Evolutionary conservation across 306 rosid genomes (phyloP), one percentile per base, ranked within the genome.

Genomic region (Castanopsis chinensis): DNA sequence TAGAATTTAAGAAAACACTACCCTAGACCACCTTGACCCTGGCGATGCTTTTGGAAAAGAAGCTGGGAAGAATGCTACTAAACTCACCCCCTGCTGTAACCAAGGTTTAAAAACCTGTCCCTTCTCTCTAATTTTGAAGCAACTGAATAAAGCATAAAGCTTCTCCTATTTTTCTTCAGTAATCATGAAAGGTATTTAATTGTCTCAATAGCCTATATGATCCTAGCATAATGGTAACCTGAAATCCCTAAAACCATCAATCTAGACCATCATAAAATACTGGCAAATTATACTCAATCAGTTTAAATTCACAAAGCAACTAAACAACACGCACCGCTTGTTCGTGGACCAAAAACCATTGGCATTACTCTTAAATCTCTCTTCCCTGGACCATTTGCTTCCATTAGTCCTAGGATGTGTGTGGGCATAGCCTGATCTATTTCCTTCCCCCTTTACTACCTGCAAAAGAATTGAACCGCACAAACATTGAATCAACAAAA

Each of bases 371-470:
- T 85, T 83, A 11, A 74, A 74, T 72, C 85, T 76, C 59, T 83
- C 85, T 33, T 57, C 72, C 30, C 53, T 37, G 6, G 82, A 78
- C 54, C 90, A 86, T 78, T 83, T 90, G 49, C 80, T 77, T 81
- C 85, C 90, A 10, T 84, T 73, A 54, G 78, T 21, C 21, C 55
- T 72, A 64, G 54, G 53, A 20, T 63, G 82, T 75, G 71, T 25
- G 25, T 69, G 72, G 6, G 54, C 72, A 37, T 68, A 68, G 54
- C 54, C 80, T 14, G 91, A 49, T 32, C 7, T 76, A 52, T 76
- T 25, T 59, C 81, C 88, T 49, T 89, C 87, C 79, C 92, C 79
- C 87, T 90, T 84, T 18, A 86, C 92, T 69, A 88, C 89, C 94
- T 88, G 78, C 68, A 72, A 72, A 83, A 19, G 25, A 6, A 51